A percentile compares a stretch with the other conserved stretches of the same genome.
Evolutionary conservation across 352 stramenopile genomes (phyloP).

Genomic region (Lagenidium giganteum): DNA sequence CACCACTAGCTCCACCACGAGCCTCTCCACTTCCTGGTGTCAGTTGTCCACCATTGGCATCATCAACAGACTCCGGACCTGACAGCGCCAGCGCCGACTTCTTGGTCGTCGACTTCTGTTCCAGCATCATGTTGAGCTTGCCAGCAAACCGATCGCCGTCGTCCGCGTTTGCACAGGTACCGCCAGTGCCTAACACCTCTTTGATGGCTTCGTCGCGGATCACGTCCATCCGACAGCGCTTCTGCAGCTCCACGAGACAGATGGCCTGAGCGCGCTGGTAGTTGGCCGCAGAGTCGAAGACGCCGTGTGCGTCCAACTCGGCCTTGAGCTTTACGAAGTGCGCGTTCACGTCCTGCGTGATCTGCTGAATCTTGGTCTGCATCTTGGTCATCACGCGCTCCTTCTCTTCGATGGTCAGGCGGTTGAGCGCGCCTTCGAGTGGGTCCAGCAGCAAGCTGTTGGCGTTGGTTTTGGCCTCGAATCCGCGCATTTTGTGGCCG

Average conservation of each 20-base stretch:
- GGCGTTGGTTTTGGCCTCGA: slow-evolving; percentile 58
- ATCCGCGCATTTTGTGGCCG: slow-evolving; percentile 76
- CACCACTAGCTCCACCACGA: too few relatives aligned
- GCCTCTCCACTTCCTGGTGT: too few relatives aligned
- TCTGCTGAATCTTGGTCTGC: slow-evolving; percentile 61
- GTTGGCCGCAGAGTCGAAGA: slow-evolving; percentile 63
- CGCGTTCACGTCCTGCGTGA: slow-evolving; percentile 47
- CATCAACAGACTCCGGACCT: too few relatives aligned
- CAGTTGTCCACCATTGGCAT: too few relatives aligned
- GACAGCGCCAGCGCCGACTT: too few relatives aligned
- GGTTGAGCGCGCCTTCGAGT: slow-evolving; percentile 42
- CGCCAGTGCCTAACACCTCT: slow-evolving; percentile 31
- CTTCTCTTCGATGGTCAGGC: slow-evolving; percentile 59
- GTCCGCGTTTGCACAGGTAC: not conserved
- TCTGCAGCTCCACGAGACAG: slow-evolving; percentile 67
- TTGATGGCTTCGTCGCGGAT: slow-evolving; percentile 56
- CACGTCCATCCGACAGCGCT: slow-evolving; percentile 49
- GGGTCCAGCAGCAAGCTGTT: slow-evolving; percentile 50
- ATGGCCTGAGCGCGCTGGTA: slow-evolving; percentile 54
- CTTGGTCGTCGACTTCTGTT: too few relatives aligned
- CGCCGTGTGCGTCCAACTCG: slow-evolving; percentile 45
- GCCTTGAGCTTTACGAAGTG: slow-evolving; percentile 46
- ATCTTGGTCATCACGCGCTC: slow-evolving; percentile 69
- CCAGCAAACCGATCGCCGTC: not conserved
- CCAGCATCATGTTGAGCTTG: slow-evolving; percentile 10